Base-by-base conservation (phyloP, 257 asterid species). In the Voacanga thouarsii region DNA sequence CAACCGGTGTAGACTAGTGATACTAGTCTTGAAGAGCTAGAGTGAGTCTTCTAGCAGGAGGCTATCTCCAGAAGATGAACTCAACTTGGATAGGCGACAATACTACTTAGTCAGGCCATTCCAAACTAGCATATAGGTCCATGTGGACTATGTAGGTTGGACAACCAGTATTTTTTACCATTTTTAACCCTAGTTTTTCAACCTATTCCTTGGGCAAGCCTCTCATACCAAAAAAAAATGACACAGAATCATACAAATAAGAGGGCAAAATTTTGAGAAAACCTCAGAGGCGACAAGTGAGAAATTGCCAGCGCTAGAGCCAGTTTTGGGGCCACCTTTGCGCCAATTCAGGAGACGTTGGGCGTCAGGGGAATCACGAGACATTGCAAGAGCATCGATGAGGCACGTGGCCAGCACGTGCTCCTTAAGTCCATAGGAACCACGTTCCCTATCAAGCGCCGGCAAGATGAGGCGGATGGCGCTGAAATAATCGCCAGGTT, bases 351-450 rank as follows among this genome's bases (percentile, higher is more conserved):
- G 86, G 78, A 95, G 91, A 77, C 89, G 90, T 69, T 86, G 93
- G 56, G 99, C 89, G 83, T 95, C 98, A 44, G 92, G 82, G 72
- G 99, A 90, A 68, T 95, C 99, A 72, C 98, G 96, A 28, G 99
- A 85, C 83, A 95, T 89, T 79, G 91, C 97, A 53, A 95, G 92
- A 68, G 98, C 99, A 75, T 95, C 97, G 51, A 95, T 90, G 70
- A 95, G 85, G 89, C 94, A 93, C 1, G 96, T 93, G 75, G 99
- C 94, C 15, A 95, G 97, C 30, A 83, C 98, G 87, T 92, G 98
- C 89, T 95, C 98, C 10, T 90, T 91, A 59, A 95, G 93, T 0
- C 99, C 99, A 77, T 95, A 95, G 57, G 94, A 88, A 24, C 94
- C 98, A 15, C 99, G 97, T 84, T 91, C 98, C 33, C 97, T 94